phyloP scores from a whole-genome alignment of 176 grass and related monocot species.

The Puccinellia tenuiflora region DNA sequence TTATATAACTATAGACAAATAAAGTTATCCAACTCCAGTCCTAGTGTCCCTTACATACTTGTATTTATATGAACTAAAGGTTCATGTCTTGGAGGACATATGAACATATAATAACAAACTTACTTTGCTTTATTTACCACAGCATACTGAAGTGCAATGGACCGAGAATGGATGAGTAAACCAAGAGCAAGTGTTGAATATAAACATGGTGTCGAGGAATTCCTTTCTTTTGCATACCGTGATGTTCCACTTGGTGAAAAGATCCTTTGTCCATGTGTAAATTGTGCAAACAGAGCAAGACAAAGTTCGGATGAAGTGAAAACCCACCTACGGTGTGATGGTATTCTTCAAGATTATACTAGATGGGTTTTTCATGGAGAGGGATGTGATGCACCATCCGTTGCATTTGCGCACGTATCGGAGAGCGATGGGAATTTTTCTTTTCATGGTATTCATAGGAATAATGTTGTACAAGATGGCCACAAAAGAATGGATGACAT shows the following conservation, averaged over 20 bases:
- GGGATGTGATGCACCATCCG: not conserved
- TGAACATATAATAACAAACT: not conserved
- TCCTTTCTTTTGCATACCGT: conserved; percentile 5
- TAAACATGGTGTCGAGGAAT: not conserved
- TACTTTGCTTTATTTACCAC: not conserved
- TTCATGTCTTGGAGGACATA: not conserved
- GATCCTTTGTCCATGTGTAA: not conserved
- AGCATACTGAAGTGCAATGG: not conserved
- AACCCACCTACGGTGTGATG: conserved; percentile 4
- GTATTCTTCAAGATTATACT: conserved; percentile 6
- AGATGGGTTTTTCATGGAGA: not conserved
- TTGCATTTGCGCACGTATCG: not conserved
- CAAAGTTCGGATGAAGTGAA: not conserved
- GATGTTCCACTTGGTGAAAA: not conserved
- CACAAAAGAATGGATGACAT: not conserved
- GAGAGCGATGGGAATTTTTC: not conserved
- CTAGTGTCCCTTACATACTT: not conserved
- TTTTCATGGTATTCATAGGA: not conserved
- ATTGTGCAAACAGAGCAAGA: not conserved
- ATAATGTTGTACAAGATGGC: not conserved
- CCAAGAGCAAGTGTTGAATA: not conserved
- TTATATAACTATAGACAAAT: not conserved
- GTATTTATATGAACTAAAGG: not conserved
- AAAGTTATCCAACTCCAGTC: not conserved
- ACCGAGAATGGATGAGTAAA: conserved; percentile 4